Percentiles rank a stretch among this genome's conserved stretches.
phyloP scores from a whole-genome alignment of 2,329 filamentous ascomycete genomes.

The Aulographum hederae region DNA sequence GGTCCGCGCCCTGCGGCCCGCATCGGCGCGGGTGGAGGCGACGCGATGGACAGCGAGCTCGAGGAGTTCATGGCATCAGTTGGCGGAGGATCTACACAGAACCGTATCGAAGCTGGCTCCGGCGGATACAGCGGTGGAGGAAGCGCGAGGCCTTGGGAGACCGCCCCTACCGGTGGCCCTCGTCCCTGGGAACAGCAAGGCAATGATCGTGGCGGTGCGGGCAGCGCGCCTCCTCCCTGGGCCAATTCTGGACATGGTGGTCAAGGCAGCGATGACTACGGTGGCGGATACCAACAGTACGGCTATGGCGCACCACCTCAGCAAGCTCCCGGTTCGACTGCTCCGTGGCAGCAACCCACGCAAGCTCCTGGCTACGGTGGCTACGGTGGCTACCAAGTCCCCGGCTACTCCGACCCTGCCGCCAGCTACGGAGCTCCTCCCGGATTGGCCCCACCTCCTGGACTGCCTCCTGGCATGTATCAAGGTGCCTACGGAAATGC shows the following conservation, averaged over 20 bases:
- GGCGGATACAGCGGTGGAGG: slow-evolving; percentile 36
- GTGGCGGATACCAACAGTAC: slow-evolving; percentile 8
- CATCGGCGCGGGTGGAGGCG: slow-evolving; percentile 57
- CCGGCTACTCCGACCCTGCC: no score
- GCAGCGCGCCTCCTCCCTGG: slow-evolving; percentile 16
- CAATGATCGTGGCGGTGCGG: slow-evolving; percentile 25
- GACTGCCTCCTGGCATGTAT: no score
- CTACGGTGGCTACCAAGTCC: background rate
- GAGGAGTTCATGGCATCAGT: slow-evolving; percentile 99
- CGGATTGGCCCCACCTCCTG: no score
- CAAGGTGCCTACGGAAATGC: slow-evolving; percentile 23
- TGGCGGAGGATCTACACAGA: slow-evolving; percentile 57
- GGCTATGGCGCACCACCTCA: background rate
- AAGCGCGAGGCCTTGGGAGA: slow-evolving; percentile 62
- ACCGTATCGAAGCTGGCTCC: slow-evolving; percentile 74
- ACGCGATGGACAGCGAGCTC: slow-evolving; percentile 84
- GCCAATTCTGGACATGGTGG: slow-evolving; percentile 11
- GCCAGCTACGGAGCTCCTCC: background rate
- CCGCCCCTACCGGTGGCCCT: slow-evolving; percentile 64
- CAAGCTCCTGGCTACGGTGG: slow-evolving; percentile 2
- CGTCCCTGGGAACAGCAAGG: slow-evolving; percentile 54
- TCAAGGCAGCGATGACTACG: slow-evolving; percentile 13
- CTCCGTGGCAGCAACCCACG: background rate
- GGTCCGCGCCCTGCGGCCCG: slow-evolving; percentile 34
- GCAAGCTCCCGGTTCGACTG: background rate